These are phyloP conservation scores for Linanthus parryae DNA, from an alignment of 148 eudicot genomes.

Conservation along the genomic window DNA sequence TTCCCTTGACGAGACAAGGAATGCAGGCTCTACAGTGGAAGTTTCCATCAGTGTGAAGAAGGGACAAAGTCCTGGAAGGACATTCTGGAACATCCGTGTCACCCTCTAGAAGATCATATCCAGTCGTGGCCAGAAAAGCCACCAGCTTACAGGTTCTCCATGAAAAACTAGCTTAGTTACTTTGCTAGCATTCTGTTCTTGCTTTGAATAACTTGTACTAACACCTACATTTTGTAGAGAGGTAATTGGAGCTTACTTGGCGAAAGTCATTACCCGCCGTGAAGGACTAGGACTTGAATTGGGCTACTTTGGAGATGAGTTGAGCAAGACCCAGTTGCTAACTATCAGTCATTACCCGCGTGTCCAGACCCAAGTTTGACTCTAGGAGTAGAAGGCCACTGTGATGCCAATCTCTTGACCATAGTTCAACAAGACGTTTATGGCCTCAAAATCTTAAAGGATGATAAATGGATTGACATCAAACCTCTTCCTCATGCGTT, in stretches of 20 bases:
- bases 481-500: slow-evolving; percentile 1
- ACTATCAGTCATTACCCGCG: neutral
- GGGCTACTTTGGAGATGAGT: slow-evolving; percentile 1
- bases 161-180: neutral
- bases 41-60: too few relatives aligned
- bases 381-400: neutral
- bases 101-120: too few relatives aligned
- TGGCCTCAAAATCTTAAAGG: neutral
- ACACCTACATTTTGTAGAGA: neutral
- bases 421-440: slow-evolving; percentile 3
- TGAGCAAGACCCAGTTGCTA: neutral
- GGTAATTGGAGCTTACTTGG: neutral
- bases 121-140: too few relatives aligned
- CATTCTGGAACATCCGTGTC: too few relatives aligned
- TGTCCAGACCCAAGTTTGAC: slow-evolving; percentile 5
- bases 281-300: neutral
- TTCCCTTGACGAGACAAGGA: too few relatives aligned
- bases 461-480: slow-evolving; percentile 1
- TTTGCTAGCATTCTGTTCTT: too few relatives aligned
- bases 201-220: neutral
- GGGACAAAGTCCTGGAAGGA: too few relatives aligned
- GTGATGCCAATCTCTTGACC: neutral
- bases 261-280: neutral
- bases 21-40: too few relatives aligned
- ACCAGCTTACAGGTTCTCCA: too few relatives aligned